Conservation (phyloP, 2,329 filamentous ascomycete species). For the Tolypocladium pustulatum region DNA sequence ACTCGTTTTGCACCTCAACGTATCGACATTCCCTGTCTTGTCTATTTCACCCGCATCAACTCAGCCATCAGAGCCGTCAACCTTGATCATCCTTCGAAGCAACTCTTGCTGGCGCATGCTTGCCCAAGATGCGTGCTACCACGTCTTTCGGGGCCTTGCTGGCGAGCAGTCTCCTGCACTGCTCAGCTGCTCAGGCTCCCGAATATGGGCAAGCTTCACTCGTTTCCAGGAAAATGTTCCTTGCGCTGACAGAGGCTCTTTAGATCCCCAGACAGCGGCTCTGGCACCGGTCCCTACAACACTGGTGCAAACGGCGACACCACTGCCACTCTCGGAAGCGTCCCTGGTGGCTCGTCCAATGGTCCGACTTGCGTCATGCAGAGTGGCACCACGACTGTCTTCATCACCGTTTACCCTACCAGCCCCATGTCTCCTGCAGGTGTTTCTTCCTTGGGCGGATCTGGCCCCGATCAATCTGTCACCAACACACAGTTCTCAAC, state of each 20-base stretch:
- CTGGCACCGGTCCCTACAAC: constrained; percentile 2
- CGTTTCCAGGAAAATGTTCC: neutral
- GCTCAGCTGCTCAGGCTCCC: constrained; percentile 19
- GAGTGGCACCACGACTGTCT: constrained; percentile 32
- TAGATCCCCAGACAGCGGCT: constrained; percentile 8
- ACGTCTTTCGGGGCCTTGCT: constrained; percentile 23
- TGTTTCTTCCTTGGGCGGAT: constrained; percentile 3
- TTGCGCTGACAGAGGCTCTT: constrained; percentile 2
- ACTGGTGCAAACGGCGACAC: constrained; percentile 1
- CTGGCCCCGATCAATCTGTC: constrained; percentile 10
- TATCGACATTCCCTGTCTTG: constrained; percentile 5
- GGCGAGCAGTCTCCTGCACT: constrained; percentile 22
- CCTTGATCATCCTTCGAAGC: neutral
- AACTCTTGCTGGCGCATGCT: constrained; percentile 1
- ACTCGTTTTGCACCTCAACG: constrained; percentile 3
- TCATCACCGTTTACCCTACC: constrained; percentile 33
- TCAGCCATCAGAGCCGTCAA: constrained; percentile 2
- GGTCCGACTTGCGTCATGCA: constrained; percentile 27
- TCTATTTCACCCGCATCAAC: constrained; percentile 5
- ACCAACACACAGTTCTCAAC: constrained; percentile 13
- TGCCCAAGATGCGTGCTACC: constrained; percentile 26
- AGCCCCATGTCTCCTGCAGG: constrained; percentile 10
- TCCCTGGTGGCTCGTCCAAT: constrained; percentile 1
- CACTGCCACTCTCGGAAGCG: constrained; percentile 1
- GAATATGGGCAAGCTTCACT: constrained; percentile 20